Base-by-base conservation (phyloP, 352 stramenopile genomes). In the Phytophthora multivora region DNA sequence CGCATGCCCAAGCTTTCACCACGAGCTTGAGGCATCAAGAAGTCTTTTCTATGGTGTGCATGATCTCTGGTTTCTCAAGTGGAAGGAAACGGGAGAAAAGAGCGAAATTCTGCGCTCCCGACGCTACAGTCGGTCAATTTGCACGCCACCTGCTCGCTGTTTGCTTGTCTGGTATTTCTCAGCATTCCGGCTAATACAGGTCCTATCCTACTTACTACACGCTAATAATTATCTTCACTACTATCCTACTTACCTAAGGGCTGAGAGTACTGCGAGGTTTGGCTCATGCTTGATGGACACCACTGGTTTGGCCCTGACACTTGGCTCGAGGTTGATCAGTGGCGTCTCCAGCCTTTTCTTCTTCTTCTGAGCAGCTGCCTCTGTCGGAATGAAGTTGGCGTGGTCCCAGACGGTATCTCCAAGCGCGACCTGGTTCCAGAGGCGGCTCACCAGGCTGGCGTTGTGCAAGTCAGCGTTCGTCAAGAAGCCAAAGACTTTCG, bases 381-480 rank as follows among this genome's bases (percentile, higher is more conserved):
- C 31, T 2, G 54, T 71, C 3, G 53, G 59, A 21, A 72, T 60
- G 38, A 92, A 91, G 59, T 91, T 91, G n/a, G 76, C 66, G 46
- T 93, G 77, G 43, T 95, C 83, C 87, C 87, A 94, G 2, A 94
- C 80, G 0, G 63, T 76, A 23, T 90, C 79, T 10, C 83, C 79
- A 9, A 92, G 74, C 12, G 87, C 73, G 57, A 96, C 71, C 26
- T 90, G 75, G 43, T 80, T 96, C 87, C 87, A 96, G 16, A 96
- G 62, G 23, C 77, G 84, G 59, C 73, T 93, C 57, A 96, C 85
- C n/a, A 96, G 73, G 35, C 83, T 93, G 8, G 84, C 83, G 55
- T 94, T 94, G 66, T 96, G 90, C 39, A 96, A 42, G 25, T 94
- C 87, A 0, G 76, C 72, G 41, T 90, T 91, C 5, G 78, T 84